Evolutionary conservation across 345 rosid species (phyloP), one percentile per base, ranked within the genome.

Genomic region (Conringia planisiliqua): DNA sequence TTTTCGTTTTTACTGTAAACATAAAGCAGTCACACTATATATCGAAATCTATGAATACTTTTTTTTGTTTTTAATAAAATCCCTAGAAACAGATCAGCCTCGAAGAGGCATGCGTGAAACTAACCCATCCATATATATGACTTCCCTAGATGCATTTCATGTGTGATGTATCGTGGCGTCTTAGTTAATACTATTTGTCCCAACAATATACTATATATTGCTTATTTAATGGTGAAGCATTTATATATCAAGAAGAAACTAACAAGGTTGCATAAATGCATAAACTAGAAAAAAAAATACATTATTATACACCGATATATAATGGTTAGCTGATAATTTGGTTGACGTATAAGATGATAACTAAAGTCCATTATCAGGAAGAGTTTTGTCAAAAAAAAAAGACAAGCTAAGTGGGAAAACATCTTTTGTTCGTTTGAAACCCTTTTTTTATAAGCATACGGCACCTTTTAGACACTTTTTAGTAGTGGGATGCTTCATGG

Each of bases 301-400:
- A 13, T 62, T 0, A 7, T 12, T 17, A 46, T 0, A 22, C 13
- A 13, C 0, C 2, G 6, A 38, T 16, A 44, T 0, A 24, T 20
- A 13, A 0, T 1, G 38, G 58, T 44, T 44, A 44, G 66, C 30
- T 74, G 72, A 74, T 74, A 74, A 39, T 58, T 36, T 56, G 60
- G 52, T 74, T 66, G 51, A 56, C 78, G 60, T 74, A 74, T 74
- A 16, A 57, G n/a, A 57, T 74, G 72, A 74, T 74, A 74, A 58
- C 13, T 47, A 33, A 74, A 24, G 50, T 66, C 24, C n/a, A 74
- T 74, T 74, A 74, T 74, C 78, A 74, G 6, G 20, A 71, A 46
- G 66, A 59, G 50, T 42, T 69, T 42, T 17, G 1, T n/a, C n/a
- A n/a, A n/a, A 20, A 42, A 29, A 43, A 57, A 32, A 50, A 12